phyloP scores from a whole-genome alignment of 1,139 yeast species.

The Sugiyamaella castrensis region DNA sequence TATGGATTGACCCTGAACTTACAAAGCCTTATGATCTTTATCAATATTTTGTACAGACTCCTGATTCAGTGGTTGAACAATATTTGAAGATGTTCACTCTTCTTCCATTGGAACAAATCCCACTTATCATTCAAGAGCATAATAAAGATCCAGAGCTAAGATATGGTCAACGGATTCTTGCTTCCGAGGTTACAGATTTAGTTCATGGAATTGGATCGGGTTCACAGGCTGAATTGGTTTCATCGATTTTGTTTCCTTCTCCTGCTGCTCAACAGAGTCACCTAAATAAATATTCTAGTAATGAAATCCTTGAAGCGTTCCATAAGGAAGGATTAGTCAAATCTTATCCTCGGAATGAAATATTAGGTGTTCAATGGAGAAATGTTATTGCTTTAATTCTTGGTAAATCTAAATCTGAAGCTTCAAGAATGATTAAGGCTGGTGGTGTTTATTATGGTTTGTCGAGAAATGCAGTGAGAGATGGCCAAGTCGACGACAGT shows the following conservation, averaged over 20 bases:
- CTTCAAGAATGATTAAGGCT: slow-evolving; percentile 58
- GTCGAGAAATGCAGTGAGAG: slow-evolving; percentile 51
- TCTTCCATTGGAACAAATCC: slow-evolving; percentile 61
- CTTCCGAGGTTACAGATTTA: slow-evolving; percentile 80
- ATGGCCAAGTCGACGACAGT: slow-evolving; percentile 46
- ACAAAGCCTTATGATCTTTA: slow-evolving; percentile 81
- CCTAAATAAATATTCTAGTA: slow-evolving; percentile 38
- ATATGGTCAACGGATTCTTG: slow-evolving; percentile 71
- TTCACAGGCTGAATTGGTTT: slow-evolving; percentile 57
- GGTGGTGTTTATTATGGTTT: slow-evolving; percentile 79
- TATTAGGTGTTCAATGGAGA: slow-evolving; percentile 39
- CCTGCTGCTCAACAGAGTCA: slow-evolving; percentile 20
- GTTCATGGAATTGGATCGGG: slow-evolving; percentile 83
- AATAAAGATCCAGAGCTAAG: slow-evolving; percentile 57
- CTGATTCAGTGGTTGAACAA: slow-evolving; percentile 71
- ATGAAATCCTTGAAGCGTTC: slow-evolving; percentile 57
- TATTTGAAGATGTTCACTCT: slow-evolving; percentile 77
- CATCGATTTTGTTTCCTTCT: slow-evolving; percentile 61
- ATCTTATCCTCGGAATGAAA: slow-evolving; percentile 39
- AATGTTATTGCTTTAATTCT: slow-evolving; percentile 39
- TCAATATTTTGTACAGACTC: slow-evolving; percentile 78
- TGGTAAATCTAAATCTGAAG: slow-evolving; percentile 53
- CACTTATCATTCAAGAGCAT: slow-evolving; percentile 52
- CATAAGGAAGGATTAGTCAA: slow-evolving; percentile 57
- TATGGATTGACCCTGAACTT: slow-evolving; percentile 69